Conservation (phyloP, 23 red algal genomes). For the Agarophyton chilense region DNA sequence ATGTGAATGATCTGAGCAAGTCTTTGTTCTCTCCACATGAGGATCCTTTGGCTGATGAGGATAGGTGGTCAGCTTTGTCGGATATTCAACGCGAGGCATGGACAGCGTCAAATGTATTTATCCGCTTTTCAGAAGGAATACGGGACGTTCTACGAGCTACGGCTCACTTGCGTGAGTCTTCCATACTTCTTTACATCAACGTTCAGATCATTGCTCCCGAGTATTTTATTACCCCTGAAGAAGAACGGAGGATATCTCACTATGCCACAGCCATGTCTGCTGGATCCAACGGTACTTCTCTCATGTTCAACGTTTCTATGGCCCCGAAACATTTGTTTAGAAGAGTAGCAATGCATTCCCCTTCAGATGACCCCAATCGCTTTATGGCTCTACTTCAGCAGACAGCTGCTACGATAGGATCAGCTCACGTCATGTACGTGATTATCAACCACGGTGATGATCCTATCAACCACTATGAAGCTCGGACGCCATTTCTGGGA, state of each 20-base stretch:
- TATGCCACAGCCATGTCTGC: constrained; percentile 22
- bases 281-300: constrained; percentile 20
- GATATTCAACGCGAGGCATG: constrained; percentile 47
- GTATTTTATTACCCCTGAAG: neutral
- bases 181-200: constrained; percentile 18
- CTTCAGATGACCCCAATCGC: neutral
- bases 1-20: constrained; percentile 39
- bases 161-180: neutral
- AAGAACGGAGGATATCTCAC: neutral
- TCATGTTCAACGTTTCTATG: constrained; percentile 46
- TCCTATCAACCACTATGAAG: neutral
- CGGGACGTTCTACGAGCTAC: constrained; percentile 6
- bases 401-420: constrained; percentile 8
- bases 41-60: constrained; percentile 40
- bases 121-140: constrained; percentile 22
- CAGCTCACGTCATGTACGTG: constrained; percentile 31
- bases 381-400: constrained; percentile 38
- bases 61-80: constrained; percentile 55
- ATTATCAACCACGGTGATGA: constrained; percentile 36
- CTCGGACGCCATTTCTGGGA: constrained; percentile 14
- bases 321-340: constrained; percentile 24
- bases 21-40: constrained; percentile 41
- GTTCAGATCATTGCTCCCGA: constrained; percentile 49
- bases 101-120: constrained; percentile 41
- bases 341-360: constrained; percentile 39